A percentile compares a stretch with the other conserved stretches of the same genome.
Evolutionary conservation across 805 yeast species (phyloP).

Genomic region (Danielozyma ontarioensis): DNA sequence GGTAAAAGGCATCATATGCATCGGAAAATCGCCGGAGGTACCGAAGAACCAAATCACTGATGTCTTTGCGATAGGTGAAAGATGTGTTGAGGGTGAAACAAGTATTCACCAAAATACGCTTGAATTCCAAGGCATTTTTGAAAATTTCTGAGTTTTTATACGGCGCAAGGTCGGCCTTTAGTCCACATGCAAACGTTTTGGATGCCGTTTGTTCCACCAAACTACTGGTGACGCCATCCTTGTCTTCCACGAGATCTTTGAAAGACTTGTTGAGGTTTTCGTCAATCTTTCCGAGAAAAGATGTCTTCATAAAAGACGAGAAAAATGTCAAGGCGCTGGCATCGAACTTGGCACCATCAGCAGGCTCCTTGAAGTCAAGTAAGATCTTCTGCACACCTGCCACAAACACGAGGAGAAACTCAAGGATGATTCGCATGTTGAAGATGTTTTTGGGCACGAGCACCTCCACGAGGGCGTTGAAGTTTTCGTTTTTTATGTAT

Average conservation of each 20-base stretch:
- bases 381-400: slow-evolving; percentile 47
- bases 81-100: slow-evolving; percentile 59
- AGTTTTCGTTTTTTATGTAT: slow-evolving; percentile 57
- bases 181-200: neutral
- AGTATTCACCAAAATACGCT: slow-evolving; percentile 40
- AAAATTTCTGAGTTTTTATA: slow-evolving; percentile 25
- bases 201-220: slow-evolving; percentile 9
- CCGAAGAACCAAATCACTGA: slow-evolving; percentile 41
- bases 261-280: slow-evolving; percentile 51
- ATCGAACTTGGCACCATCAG: slow-evolving; percentile 2
- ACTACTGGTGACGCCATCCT: slow-evolving; percentile 1
- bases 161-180: neutral
- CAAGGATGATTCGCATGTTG: slow-evolving; percentile 76
- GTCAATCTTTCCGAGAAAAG: slow-evolving; percentile 62
- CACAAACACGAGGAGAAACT: slow-evolving; percentile 63
- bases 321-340: slow-evolving; percentile 41
- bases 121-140: slow-evolving; percentile 43
- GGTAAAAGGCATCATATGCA: slow-evolving; percentile 29
- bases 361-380: slow-evolving; percentile 9
- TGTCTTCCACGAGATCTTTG: slow-evolving; percentile 30
- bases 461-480: slow-evolving; percentile 52
- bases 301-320: slow-evolving; percentile 55
- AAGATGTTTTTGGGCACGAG: slow-evolving; percentile 67
- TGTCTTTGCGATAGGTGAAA: slow-evolving; percentile 50
- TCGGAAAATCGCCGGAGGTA: slow-evolving; percentile 31